Evolutionary conservation across 306 rosid genomes (phyloP).

Genomic region (Trifolium dubium): DNA sequence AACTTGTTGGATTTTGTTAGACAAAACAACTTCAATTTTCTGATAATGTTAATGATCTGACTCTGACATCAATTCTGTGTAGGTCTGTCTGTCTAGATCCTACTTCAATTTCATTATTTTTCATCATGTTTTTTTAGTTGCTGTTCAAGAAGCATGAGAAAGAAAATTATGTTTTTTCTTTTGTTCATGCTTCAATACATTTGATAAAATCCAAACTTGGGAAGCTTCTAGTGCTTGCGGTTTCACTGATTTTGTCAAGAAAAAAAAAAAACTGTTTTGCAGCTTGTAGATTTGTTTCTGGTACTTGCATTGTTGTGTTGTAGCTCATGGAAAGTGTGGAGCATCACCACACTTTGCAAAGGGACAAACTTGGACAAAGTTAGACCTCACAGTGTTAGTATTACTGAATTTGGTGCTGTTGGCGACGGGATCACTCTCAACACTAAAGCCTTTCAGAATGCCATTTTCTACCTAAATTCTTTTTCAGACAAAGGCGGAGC

Average conservation of each 20-base stretch:
- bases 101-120: conserved; percentile 31
- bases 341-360: conserved; percentile 68
- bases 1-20: background rate
- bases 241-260: conserved; percentile 13
- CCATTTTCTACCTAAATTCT: conserved; percentile 79
- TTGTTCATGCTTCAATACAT: conserved; percentile 17
- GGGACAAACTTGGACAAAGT: conserved; percentile 47
- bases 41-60: too few species aligned
- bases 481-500: conserved; percentile 86
- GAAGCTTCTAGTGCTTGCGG: conserved; percentile 8
- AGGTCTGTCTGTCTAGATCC: conserved; percentile 30
- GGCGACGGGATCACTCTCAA: conserved; percentile 86
- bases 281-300: conserved; percentile 69
- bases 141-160: conserved; percentile 23
- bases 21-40: conserved; percentile 17
- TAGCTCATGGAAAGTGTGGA: conserved; percentile 62
- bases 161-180: conserved; percentile 15
- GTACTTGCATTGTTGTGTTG: conserved; percentile 60
- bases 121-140: background rate
- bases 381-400: conserved; percentile 82
- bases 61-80: background rate
- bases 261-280: conserved; percentile 34
- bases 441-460: conserved; percentile 84
- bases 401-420: conserved; percentile 81
- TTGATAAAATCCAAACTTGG: conserved; percentile 20